Evolutionary conservation across 176 grass and related monocot genomes (phyloP).

Genomic region (Urochloa ruziziensis): DNA sequence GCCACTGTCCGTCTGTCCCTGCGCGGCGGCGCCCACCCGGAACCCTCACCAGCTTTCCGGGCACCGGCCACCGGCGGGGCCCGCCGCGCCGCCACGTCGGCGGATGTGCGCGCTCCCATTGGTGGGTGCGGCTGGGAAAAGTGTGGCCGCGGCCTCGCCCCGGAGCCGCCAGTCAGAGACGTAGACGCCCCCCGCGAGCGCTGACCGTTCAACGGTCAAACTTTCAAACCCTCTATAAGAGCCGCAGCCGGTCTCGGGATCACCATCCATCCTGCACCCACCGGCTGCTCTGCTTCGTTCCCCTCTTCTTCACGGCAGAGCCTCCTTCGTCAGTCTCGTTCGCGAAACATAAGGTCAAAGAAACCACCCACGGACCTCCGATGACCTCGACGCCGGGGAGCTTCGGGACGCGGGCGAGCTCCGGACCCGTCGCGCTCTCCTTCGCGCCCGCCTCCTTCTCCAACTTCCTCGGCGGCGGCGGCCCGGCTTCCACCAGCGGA

Average conservation of each 20-base stretch:
- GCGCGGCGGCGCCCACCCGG: not conserved
- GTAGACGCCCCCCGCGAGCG: not conserved
- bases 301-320: not conserved
- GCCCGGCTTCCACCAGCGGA: not conserved
- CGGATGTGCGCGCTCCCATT: not conserved
- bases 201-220: conserved; percentile 81
- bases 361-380: not conserved
- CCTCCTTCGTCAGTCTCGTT: too few species aligned
- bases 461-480: conserved; percentile 26
- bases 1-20: not conserved
- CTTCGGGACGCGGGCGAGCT: conserved; percentile 26
- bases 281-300: not conserved
- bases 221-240: conserved; percentile 58
- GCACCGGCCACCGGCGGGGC: not conserved
- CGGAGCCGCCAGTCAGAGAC: conserved; percentile 58
- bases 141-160: not conserved
- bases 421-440: conserved; percentile 42
- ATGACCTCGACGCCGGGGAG: conserved; percentile 50
- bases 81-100: not conserved
- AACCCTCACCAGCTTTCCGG: not conserved
- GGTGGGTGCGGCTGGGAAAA: not conserved
- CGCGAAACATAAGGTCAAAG: too few species aligned
- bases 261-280: not conserved
- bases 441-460: conserved; percentile 37
- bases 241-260: not conserved